phyloP scores from a whole-genome alignment of 352 stramenopile species.

The Globisporangium camurandrum region DNA sequence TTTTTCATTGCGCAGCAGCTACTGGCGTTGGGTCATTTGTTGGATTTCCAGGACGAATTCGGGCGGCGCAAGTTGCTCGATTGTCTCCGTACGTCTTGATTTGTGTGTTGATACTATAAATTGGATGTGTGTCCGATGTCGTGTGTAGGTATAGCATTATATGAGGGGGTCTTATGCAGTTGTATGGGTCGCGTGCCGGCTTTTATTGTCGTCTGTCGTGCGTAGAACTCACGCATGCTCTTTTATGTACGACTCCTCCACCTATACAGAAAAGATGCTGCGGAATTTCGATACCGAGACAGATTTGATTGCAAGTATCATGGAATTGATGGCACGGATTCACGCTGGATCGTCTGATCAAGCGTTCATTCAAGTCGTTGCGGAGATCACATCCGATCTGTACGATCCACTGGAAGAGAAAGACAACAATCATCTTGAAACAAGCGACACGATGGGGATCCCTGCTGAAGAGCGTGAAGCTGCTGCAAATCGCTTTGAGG shows the following conservation, averaged over 20 bases:
- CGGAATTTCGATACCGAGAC: constrained; percentile 47
- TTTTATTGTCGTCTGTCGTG: no score
- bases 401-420: constrained; percentile 61
- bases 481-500: constrained; percentile 50
- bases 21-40: constrained; percentile 43
- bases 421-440: constrained; percentile 10
- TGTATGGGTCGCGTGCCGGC: no score
- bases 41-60: constrained; percentile 81
- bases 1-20: constrained; percentile 68
- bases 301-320: constrained; percentile 53
- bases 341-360: constrained; percentile 60
- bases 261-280: constrained; percentile 41
- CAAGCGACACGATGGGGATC: constrained; percentile 20
- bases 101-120: no score
- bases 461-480: constrained; percentile 46
- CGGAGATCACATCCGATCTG: constrained; percentile 71
- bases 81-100: constrained; percentile 50
- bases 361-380: constrained; percentile 72
- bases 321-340: constrained; percentile 71
- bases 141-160: neutral
- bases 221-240: no score
- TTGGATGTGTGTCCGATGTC: constrained; percentile 1
- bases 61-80: constrained; percentile 63
- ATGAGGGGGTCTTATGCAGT: neutral
- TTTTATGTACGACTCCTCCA: no score